Evolutionary conservation across 1,284 basidiomycete genomes (phyloP).

Genomic region (Naganishia sp.): DNA sequence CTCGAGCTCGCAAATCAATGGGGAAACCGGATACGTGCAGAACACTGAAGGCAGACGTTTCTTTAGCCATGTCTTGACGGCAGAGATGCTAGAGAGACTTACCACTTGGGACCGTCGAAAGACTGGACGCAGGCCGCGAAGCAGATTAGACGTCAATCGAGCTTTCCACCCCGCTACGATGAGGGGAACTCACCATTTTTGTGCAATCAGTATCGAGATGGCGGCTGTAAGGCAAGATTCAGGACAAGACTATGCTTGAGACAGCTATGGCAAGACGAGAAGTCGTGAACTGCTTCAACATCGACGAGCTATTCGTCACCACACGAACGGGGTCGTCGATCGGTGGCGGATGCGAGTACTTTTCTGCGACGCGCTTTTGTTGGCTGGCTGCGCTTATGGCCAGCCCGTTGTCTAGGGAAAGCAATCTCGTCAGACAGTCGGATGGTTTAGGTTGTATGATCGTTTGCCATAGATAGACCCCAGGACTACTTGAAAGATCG

Average conservation of each 20-base stretch:
- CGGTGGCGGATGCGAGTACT: conserved; percentile 23
- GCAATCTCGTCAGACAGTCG: neutral
- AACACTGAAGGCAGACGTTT: neutral
- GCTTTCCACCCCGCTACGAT: neutral
- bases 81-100: neutral
- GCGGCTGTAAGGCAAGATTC: neutral
- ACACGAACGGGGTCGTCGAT: conserved; percentile 1
- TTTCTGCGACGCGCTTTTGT: conserved; percentile 17
- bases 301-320: conserved; percentile 1
- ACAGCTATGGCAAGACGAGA: neutral
- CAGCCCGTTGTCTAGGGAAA: conserved; percentile 1
- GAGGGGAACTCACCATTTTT: conserved; percentile 16
- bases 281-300: conserved; percentile 1
- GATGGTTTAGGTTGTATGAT: neutral
- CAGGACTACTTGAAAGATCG: neutral
- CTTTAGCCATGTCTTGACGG: neutral
- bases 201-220: neutral
- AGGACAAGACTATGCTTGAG: neutral
- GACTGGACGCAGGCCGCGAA: neutral
- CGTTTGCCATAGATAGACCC: neutral
- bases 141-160: neutral
- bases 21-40: conserved; percentile 34
- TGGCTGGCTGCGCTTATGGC: neutral
- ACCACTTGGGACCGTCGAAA: conserved; percentile 8
- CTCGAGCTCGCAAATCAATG: conserved; percentile 31